phyloP scores from a whole-genome alignment of 2,329 filamentous ascomycete genomes.

The Orbilia blumenaviensis region DNA sequence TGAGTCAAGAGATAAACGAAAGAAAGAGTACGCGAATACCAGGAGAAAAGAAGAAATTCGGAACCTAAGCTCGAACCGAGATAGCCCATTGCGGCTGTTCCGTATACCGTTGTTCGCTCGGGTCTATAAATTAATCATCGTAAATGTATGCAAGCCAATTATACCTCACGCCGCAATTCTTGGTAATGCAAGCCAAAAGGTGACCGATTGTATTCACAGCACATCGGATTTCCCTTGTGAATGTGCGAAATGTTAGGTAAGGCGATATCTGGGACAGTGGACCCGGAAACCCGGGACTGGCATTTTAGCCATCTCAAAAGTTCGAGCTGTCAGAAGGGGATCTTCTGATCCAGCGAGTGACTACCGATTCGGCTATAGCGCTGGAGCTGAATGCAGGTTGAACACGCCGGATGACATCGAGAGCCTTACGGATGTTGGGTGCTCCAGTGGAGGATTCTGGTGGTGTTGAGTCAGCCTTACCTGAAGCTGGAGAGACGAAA shows the following conservation, averaged over 20 bases:
- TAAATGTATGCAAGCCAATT: conserved; percentile 1
- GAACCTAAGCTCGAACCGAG: conserved; percentile 2
- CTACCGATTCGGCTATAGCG: conserved; percentile 44
- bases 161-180: not conserved
- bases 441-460: conserved; percentile 1
- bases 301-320: conserved; percentile 6
- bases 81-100: conserved; percentile 23
- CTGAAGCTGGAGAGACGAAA: conserved; percentile 37
- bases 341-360: conserved; percentile 17
- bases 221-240: conserved; percentile 36
- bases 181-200: conserved; percentile 21
- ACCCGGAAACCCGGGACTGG: conserved; percentile 42
- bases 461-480: conserved; percentile 53
- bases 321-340: conserved; percentile 25
- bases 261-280: conserved; percentile 7
- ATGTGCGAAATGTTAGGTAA: conserved; percentile 12
- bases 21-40: conserved; percentile 27
- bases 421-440: conserved; percentile 29
- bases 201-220: conserved; percentile 25
- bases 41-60: conserved; percentile 10
- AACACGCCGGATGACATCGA: conserved; percentile 6
- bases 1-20: conserved; percentile 36
- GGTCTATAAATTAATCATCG: conserved; percentile 7
- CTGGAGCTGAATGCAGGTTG: conserved; percentile 37
- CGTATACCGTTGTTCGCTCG: not conserved